These are phyloP conservation scores for Fusarium tanahbumbuense DNA, from an alignment of 2,329 filamentous ascomycete species.

Conservation along the genomic window DNA sequence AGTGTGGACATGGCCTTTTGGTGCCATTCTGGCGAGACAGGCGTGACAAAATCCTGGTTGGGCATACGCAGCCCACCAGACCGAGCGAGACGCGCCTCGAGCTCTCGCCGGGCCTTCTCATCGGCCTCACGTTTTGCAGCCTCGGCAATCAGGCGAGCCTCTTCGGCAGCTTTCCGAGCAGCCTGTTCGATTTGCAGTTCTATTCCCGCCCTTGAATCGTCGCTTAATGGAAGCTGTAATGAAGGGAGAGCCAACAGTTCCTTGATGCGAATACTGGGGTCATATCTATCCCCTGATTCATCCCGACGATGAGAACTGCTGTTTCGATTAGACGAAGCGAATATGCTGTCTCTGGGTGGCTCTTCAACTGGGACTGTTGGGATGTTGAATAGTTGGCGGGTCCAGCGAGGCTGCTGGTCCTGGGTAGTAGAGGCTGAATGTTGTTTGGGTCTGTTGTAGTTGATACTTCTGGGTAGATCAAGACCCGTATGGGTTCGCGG, in stretches of 20 bases:
- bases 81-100: constrained; percentile 47
- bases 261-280: constrained; percentile 40
- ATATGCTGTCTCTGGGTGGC: constrained; percentile 1
- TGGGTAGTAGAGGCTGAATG: constrained; percentile 7
- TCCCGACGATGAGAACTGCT: constrained; percentile 10
- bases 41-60: constrained; percentile 43
- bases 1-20: constrained; percentile 48
- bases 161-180: constrained; percentile 42
- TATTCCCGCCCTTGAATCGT: constrained; percentile 46
- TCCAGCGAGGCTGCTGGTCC: constrained; percentile 29
- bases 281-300: constrained; percentile 20
- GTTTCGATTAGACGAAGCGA: not conserved
- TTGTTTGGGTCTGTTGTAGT: constrained; percentile 13
- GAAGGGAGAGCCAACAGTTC: constrained; percentile 46
- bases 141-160: constrained; percentile 45
- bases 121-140: constrained; percentile 39
- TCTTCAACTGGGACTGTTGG: constrained; percentile 9
- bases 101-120: constrained; percentile 41
- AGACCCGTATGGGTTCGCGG: constrained; percentile 45
- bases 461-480: constrained; percentile 39
- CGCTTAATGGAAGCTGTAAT: constrained; percentile 45
- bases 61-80: constrained; percentile 50
- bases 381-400: constrained; percentile 20
- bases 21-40: constrained; percentile 47
- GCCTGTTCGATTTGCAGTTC: constrained; percentile 42